These are phyloP conservation scores for Darksidea phi DNA, from an alignment of 495 filamentous ascomycete species.

Conservation along the genomic window DNA sequence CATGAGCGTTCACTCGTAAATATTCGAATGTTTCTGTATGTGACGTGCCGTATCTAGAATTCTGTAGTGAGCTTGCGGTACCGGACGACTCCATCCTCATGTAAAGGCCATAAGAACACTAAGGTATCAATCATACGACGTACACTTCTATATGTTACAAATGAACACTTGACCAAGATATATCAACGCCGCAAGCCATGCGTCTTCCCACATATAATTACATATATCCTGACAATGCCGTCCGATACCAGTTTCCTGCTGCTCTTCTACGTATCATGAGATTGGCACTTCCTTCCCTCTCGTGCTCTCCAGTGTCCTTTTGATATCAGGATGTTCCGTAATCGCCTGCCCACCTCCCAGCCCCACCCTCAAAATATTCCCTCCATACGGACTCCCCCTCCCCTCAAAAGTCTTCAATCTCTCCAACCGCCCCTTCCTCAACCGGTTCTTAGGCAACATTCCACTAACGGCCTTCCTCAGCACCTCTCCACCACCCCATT, in stretches of 20 bases:
- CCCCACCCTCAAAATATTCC: constrained; percentile 72
- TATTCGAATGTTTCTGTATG: background rate
- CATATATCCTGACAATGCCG: constrained; percentile 5
- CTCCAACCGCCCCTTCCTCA: constrained; percentile 81
- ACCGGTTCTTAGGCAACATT: constrained; percentile 96
- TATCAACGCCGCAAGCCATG: background rate
- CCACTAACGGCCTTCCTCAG: constrained; percentile 87
- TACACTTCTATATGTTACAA: constrained; percentile 14
- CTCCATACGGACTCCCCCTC: constrained; percentile 82
- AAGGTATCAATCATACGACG: background rate
- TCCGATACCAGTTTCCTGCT: background rate
- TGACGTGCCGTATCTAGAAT: constrained; percentile 13
- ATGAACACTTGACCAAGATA: no score
- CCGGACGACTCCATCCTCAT: no score
- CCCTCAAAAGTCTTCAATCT: constrained; percentile 95
- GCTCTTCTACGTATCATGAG: background rate
- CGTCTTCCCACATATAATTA: constrained; percentile 1
- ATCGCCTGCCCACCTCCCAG: constrained; percentile 36
- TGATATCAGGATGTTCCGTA: constrained; percentile 49
- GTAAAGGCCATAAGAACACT: no score
- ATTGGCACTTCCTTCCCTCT: background rate
- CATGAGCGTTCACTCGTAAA: background rate
- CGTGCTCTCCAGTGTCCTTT: constrained; percentile 37
- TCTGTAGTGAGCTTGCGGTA: constrained; percentile 1
- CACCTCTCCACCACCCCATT: constrained; percentile 93